Evolutionary conservation across 345 rosid species (phyloP).

Genomic region (Aquilaria sinensis): DNA sequence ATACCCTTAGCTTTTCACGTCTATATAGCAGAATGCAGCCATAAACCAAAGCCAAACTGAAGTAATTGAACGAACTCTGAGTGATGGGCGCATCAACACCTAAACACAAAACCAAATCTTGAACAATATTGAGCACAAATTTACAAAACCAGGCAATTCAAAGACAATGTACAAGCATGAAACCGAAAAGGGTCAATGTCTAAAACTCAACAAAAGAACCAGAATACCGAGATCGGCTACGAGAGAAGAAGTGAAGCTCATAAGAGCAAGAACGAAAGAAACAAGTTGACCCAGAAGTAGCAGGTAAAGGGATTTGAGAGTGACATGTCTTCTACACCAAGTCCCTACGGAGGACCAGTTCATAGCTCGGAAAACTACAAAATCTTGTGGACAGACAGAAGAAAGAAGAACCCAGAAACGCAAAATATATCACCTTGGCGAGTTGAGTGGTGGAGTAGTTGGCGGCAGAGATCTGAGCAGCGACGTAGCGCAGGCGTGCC

Average conservation of each 20-base stretch:
- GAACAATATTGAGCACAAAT: background rate
- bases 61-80: constrained; percentile 38
- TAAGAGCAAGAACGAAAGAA: constrained; percentile 38
- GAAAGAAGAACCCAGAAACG: no score
- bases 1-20: constrained; percentile 37
- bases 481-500: no score
- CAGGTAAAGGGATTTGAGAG: constrained; percentile 24
- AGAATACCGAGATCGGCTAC: constrained; percentile 45
- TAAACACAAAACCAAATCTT: constrained; percentile 7
- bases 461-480: no score
- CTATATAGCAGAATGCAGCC: constrained; percentile 37
- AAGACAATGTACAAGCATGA: background rate
- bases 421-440: no score
- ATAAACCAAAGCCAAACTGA: constrained; percentile 38
- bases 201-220: background rate
- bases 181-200: background rate
- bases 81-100: constrained; percentile 60
- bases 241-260: constrained; percentile 46
- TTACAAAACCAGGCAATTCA: background rate
- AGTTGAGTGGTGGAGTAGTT: no score
- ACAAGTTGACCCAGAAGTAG: constrained; percentile 41
- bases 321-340: constrained; percentile 27
- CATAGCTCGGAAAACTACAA: background rate
- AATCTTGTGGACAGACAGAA: no score
- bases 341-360: constrained; percentile 1